Percentiles rank a stretch among this genome's conserved stretches.
Evolutionary conservation across 768 basidiomycete genomes (phyloP).

Genomic region (Dentipellis fragilis): DNA sequence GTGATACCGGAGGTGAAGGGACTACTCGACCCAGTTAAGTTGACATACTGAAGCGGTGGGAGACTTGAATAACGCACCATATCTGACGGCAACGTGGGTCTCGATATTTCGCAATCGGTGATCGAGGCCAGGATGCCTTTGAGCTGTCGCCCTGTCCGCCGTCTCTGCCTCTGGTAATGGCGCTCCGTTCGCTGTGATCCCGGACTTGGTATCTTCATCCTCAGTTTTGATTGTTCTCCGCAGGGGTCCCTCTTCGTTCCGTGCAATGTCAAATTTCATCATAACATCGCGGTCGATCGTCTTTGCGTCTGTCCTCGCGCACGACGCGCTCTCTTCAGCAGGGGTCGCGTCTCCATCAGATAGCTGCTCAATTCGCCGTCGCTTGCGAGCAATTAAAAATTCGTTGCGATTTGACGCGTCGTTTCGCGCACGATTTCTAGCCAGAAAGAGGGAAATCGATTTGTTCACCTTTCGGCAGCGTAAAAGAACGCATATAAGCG

Average conservation of each 20-base stretch:
- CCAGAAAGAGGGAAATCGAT: conserved; percentile 63
- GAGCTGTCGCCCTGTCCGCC: conserved; percentile 27
- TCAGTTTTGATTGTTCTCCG: conserved; percentile 41
- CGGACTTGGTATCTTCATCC: background rate
- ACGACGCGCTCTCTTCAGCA: conserved; percentile 34
- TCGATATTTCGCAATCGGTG: conserved; percentile 62
- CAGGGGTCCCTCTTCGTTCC: conserved; percentile 71
- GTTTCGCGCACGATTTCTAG: conserved; percentile 59
- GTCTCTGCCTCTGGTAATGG: background rate
- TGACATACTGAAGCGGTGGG: background rate
- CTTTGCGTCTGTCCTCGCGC: conserved; percentile 68
- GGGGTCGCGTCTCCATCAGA: conserved; percentile 13
- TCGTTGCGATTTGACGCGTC: conserved; percentile 71
- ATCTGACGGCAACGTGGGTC: conserved; percentile 60
- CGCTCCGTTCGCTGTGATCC: background rate
- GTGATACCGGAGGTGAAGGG: conserved; percentile 55
- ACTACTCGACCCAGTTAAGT: conserved; percentile 30
- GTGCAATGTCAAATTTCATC: conserved; percentile 84
- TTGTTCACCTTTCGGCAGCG: conserved; percentile 39
- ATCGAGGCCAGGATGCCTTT: conserved; percentile 48
- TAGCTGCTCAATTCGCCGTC: conserved; percentile 20
- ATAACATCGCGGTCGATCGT: conserved; percentile 63
- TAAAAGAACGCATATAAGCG: background rate
- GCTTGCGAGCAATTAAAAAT: conserved; percentile 55
- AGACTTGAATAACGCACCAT: conserved; percentile 36